phyloP scores from a whole-genome alignment of 352 stramenopile species.

The Globisporangium perplexum region DNA sequence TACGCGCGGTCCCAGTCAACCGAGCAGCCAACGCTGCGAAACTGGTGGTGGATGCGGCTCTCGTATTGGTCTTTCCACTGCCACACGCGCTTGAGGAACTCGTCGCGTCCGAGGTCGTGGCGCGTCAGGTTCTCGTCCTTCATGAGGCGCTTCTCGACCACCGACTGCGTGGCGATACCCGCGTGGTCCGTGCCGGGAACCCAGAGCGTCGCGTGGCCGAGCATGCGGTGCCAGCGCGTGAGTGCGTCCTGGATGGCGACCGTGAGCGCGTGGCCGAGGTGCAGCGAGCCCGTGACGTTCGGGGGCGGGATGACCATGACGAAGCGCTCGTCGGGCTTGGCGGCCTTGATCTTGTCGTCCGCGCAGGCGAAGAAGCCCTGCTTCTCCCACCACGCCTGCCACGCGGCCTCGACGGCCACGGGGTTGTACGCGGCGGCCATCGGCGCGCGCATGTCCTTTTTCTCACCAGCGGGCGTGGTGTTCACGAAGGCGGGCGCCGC shows the following conservation, averaged over 20 bases:
- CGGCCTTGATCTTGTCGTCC: slow-evolving; percentile 70
- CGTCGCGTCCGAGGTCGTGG: slow-evolving; percentile 87
- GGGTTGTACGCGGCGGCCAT: slow-evolving; percentile 96
- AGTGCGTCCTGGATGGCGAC: slow-evolving; percentile 97
- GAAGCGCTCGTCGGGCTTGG: slow-evolving; percentile 89
- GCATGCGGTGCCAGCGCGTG: slow-evolving; percentile 98
- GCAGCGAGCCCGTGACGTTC: slow-evolving; percentile 89
- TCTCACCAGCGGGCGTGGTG: slow-evolving; percentile 91
- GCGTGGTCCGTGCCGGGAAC: slow-evolving; percentile 98
- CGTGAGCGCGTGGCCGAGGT: slow-evolving; percentile 98
- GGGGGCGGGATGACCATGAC: slow-evolving; percentile 95
- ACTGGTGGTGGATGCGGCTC: slow-evolving; percentile 81
- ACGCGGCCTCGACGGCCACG: slow-evolving; percentile 94
- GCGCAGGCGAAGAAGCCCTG: slow-evolving; percentile 95
- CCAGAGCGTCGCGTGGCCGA: slow-evolving; percentile 96
- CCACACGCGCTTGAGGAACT: slow-evolving; percentile 95
- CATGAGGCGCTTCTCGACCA: slow-evolving; percentile 87
- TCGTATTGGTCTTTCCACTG: slow-evolving; percentile 96
- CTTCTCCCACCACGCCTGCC: slow-evolving; percentile 99
- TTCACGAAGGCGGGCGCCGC: slow-evolving; percentile 81
- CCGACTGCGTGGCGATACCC: slow-evolving; percentile 97
- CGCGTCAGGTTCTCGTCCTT: slow-evolving; percentile 80
- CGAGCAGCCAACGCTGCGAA: slow-evolving; percentile 90
- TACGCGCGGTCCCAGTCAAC: slow-evolving; percentile 97
- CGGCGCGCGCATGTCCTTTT: slow-evolving; percentile 89